A percentile compares a stretch with the other conserved stretches of the same genome.
These are phyloP conservation scores for Cardamine resedifolia DNA, from an alignment of 345 rosid species.

Conservation along the genomic window DNA sequence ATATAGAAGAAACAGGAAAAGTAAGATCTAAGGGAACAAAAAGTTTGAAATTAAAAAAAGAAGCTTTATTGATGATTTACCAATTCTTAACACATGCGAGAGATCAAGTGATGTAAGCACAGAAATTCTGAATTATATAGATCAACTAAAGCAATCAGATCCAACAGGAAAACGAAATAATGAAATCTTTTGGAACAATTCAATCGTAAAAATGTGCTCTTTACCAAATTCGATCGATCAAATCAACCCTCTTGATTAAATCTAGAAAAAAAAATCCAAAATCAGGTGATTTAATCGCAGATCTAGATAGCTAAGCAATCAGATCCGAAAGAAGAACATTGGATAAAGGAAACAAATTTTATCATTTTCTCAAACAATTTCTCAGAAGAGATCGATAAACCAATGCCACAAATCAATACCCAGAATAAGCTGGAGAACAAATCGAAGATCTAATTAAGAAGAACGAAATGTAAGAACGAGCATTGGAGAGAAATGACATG, in stretches of 20 bases:
- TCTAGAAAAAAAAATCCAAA: not conserved
- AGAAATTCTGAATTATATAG: conserved; percentile 20
- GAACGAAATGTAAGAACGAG: conserved; percentile 20
- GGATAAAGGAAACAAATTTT: not conserved
- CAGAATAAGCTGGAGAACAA: not conserved
- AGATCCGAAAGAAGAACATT: conserved; percentile 25
- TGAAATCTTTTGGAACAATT: not conserved
- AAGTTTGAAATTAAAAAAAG: not conserved
- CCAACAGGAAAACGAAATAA: conserved; percentile 2
- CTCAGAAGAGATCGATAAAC: not conserved
- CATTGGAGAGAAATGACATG: conserved; percentile 23
- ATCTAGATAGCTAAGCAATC: conserved; percentile 28
- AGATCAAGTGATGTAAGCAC: conserved; percentile 25
- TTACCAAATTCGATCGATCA: not conserved
- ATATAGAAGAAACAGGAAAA: not conserved
- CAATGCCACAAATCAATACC: not conserved
- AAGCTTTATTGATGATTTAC: not conserved
- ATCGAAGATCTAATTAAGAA: conserved; percentile 17
- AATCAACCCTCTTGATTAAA: not conserved
- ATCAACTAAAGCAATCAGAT: conserved; percentile 15
- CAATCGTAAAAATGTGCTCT: not conserved
- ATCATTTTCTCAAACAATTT: not conserved
- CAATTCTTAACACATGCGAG: not conserved
- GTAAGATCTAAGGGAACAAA: not conserved
- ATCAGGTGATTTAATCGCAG: not conserved